A percentile compares a stretch with the other conserved stretches of the same genome.
Conservation (phyloP, 257 asterid species). For the Thymus quinquecostatus region DNA sequence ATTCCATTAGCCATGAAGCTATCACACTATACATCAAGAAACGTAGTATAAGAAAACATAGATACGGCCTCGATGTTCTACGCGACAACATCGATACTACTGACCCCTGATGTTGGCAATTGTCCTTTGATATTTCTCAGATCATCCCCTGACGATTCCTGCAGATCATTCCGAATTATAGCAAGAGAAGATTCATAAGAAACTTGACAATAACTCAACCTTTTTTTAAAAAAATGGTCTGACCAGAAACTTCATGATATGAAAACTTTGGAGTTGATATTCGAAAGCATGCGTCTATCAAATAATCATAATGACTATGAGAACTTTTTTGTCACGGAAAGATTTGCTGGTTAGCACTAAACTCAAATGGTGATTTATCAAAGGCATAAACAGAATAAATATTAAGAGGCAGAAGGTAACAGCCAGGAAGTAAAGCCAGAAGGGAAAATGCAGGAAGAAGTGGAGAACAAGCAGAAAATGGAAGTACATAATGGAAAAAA, state of each 20-base stretch:
- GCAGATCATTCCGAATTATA: slow-evolving; percentile 31
- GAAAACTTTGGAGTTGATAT: slow-evolving; percentile 6
- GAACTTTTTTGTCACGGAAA: not conserved
- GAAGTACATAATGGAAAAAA: not conserved
- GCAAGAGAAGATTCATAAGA: slow-evolving; percentile 10
- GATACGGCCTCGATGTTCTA: no score
- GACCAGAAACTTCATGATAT: not conserved
- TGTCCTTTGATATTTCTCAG: slow-evolving; percentile 66
- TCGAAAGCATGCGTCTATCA: not conserved
- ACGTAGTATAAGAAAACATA: no score
- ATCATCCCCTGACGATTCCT: slow-evolving; percentile 67
- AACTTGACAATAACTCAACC: not conserved
- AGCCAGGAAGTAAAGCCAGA: slow-evolving; percentile 11
- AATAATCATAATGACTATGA: no score
- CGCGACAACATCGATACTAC: slow-evolving; percentile 23
- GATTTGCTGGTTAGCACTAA: slow-evolving; percentile 27
- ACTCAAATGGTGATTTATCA: slow-evolving; percentile 18
- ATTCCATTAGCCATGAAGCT: no score
- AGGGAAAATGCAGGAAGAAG: slow-evolving; percentile 14
- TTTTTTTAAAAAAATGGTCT: not conserved
- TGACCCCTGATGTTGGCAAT: slow-evolving; percentile 50
- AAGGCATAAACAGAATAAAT: slow-evolving; percentile 11
- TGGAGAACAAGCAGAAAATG: slow-evolving; percentile 20
- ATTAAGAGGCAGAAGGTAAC: not conserved
- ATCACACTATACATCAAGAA: no score